Conservation (phyloP, 768 basidiomycete species). For the Hygrocybe punicea region DNA sequence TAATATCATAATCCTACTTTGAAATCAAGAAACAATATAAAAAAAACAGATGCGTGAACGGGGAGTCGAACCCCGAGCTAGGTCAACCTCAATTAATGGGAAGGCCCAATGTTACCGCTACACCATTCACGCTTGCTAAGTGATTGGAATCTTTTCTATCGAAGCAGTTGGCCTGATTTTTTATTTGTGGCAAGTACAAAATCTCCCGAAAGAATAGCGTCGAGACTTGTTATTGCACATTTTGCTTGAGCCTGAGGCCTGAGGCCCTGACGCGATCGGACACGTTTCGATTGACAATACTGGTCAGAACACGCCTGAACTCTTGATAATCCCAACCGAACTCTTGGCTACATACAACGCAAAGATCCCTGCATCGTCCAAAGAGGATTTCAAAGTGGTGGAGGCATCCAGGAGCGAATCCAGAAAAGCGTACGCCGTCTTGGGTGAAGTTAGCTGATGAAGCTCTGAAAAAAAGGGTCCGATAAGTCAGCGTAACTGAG, state of each 20-base stretch:
- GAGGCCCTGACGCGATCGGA: too few relatives aligned
- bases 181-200: too few relatives aligned
- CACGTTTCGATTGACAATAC: too few relatives aligned
- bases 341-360: slow-evolving; percentile 62
- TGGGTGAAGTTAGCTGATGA: slow-evolving; percentile 76
- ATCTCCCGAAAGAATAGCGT: too few relatives aligned
- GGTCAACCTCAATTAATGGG: slow-evolving; percentile 49
- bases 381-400: slow-evolving; percentile 40
- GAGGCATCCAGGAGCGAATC: slow-evolving; percentile 57
- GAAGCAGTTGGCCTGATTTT: too few relatives aligned
- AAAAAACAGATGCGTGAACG: slow-evolving; percentile 40
- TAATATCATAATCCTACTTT: too few relatives aligned
- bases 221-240: too few relatives aligned
- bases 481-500: background rate
- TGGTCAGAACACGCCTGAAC: slow-evolving; percentile 50
- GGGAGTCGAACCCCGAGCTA: slow-evolving; percentile 57
- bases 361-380: slow-evolving; percentile 55
- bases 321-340: slow-evolving; percentile 70
- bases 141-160: too few relatives aligned
- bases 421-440: slow-evolving; percentile 63
- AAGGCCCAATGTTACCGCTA: slow-evolving; percentile 88
- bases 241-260: too few relatives aligned
- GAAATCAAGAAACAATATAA: background rate
- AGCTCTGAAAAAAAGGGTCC: slow-evolving; percentile 47
- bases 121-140: slow-evolving; percentile 55